Percentiles rank a stretch among this genome's conserved stretches.
Evolutionary conservation across 2,329 filamentous ascomycete genomes (phyloP).

Genomic region (Gaeumannomyces sp.): DNA sequence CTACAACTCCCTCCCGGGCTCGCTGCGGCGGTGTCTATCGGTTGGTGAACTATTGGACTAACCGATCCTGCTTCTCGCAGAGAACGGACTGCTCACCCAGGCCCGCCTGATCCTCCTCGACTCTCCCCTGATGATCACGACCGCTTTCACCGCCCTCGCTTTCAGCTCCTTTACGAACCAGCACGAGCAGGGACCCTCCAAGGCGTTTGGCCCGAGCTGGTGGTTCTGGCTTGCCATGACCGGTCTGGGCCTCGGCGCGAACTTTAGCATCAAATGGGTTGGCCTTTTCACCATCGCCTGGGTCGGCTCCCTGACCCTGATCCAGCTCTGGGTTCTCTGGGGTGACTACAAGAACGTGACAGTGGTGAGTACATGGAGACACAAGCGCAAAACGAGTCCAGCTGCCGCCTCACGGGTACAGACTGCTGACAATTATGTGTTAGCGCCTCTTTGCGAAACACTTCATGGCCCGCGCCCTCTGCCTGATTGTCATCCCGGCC

Average conservation of each 20-base stretch:
- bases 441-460: conserved; percentile 86
- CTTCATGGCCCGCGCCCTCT: conserved; percentile 84
- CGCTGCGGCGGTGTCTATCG: background rate
- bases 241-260: conserved; percentile 81
- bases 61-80: conserved; percentile 37
- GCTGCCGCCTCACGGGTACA: background rate
- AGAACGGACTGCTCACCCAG: conserved; percentile 93
- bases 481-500: conserved; percentile 80
- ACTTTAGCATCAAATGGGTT: conserved; percentile 97
- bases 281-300: conserved; percentile 97
- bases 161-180: conserved; percentile 96
- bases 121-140: conserved; percentile 88
- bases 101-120: conserved; percentile 94
- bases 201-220: conserved; percentile 86
- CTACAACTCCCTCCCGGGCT: background rate
- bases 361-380: conserved; percentile 42
- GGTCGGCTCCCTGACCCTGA: conserved; percentile 82
- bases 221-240: conserved; percentile 96
- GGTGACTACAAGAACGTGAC: conserved; percentile 84
- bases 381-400: background rate
- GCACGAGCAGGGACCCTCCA: conserved; percentile 82
- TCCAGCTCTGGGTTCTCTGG: conserved; percentile 93
- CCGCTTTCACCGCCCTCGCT: conserved; percentile 81
- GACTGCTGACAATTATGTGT: conserved; percentile 14
- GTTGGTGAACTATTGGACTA: background rate